Percentiles rank a stretch among this genome's conserved stretches.
phyloP scores from a whole-genome alignment of 2,329 filamentous ascomycete genomes.

The Clarireedia hainanense region DNA sequence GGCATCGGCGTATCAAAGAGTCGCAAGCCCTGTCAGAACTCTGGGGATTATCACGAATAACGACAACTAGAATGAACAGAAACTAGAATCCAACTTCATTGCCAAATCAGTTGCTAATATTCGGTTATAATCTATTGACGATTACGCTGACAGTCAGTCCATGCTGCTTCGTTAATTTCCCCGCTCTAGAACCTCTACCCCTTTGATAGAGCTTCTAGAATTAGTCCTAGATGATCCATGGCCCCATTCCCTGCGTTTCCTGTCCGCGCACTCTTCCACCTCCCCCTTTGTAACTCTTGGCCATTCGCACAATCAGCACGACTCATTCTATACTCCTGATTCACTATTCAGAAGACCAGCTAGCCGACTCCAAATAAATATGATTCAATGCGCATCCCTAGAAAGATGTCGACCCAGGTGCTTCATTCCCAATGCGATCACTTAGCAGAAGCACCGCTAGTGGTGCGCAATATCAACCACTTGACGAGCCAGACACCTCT shows the following conservation, averaged over 20 bases:
- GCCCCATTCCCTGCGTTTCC: not conserved
- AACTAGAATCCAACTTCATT: no score
- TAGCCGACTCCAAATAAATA: not conserved
- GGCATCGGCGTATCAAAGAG: no score
- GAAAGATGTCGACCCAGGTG: not conserved
- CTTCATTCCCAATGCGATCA: not conserved
- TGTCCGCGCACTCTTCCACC: not conserved
- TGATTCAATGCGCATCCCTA: not conserved
- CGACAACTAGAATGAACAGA: no score
- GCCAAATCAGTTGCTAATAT: no score
- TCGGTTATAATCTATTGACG: no score
- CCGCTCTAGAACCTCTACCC: no score
- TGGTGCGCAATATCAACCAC: not conserved
- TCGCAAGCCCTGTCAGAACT: no score
- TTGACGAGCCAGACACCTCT: not conserved
- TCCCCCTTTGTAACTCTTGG: not conserved
- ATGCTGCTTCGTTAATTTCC: no score
- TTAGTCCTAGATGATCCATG: no score
- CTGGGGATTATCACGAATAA: no score
- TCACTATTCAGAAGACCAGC: not conserved
- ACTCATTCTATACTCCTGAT: not conserved
- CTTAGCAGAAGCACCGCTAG: not conserved
- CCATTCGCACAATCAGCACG: not conserved
- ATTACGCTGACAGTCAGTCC: no score
- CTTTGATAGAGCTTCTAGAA: no score